phyloP scores from a whole-genome alignment of 306 rosid genomes.

The Cucurbita moschata region DNA sequence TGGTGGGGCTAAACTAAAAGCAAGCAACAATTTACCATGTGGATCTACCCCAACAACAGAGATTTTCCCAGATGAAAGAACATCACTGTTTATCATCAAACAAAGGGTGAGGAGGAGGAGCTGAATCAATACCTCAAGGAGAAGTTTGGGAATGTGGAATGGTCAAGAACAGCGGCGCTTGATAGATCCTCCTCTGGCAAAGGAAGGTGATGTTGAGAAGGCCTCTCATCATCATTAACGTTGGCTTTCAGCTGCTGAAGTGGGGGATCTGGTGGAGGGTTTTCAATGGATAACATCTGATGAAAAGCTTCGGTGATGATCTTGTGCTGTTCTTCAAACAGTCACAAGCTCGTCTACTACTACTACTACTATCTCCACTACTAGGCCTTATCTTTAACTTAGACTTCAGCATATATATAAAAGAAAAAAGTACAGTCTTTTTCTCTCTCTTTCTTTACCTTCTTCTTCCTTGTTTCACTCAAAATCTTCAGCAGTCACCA shows the following conservation, averaged over 20 bases:
- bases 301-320: slow-evolving; percentile 33
- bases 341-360: slow-evolving; percentile 18
- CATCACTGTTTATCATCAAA: background rate
- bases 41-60: slow-evolving; percentile 27
- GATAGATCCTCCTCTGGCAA: slow-evolving; percentile 29
- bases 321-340: slow-evolving; percentile 35
- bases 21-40: slow-evolving; percentile 13
- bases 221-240: slow-evolving; percentile 11
- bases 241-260: slow-evolving; percentile 16
- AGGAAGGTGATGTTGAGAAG: slow-evolving; percentile 16
- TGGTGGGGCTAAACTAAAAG: slow-evolving; percentile 15
- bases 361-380: slow-evolving; percentile 18
- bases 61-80: slow-evolving; percentile 1
- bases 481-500: slow-evolving; percentile 4
- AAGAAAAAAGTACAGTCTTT: slow-evolving; percentile 5
- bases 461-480: background rate
- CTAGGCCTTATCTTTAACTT: slow-evolving; percentile 27
- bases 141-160: slow-evolving; percentile 23
- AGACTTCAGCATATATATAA: slow-evolving; percentile 49
- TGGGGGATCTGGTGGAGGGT: slow-evolving; percentile 41
- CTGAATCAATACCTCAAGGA: slow-evolving; percentile 29
- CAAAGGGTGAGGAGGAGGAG: background rate
- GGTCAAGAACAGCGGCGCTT: slow-evolving; percentile 14
- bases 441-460: slow-evolving; percentile 4
- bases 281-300: slow-evolving; percentile 63